These are phyloP conservation scores for Fistulinella cinereoalba DNA, from an alignment of 1,284 basidiomycete species.

Conservation along the genomic window DNA sequence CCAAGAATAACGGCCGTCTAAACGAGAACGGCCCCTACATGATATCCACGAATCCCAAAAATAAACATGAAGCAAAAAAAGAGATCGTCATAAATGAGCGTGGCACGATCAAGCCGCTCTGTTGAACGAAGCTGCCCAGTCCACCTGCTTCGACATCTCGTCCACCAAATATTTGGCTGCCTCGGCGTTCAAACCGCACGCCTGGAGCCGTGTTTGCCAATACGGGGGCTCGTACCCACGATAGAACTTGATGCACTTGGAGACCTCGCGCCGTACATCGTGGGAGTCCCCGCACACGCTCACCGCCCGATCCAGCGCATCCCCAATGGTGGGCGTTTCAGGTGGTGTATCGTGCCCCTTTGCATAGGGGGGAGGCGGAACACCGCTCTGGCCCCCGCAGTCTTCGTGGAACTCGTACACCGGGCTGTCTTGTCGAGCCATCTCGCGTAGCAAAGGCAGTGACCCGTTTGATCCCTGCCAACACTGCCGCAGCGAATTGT, in stretches of 20 bases:
- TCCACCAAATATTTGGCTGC: slow-evolving; percentile 19
- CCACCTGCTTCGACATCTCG: slow-evolving; percentile 30
- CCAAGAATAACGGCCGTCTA: no score
- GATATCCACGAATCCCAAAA: neutral
- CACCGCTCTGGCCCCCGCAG: slow-evolving; percentile 3
- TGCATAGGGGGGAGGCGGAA: slow-evolving; percentile 20
- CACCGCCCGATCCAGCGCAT: slow-evolving; percentile 23
- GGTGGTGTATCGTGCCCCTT: neutral
- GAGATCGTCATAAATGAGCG: neutral
- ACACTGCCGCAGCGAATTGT: slow-evolving; percentile 7
- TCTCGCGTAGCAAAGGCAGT: slow-evolving; percentile 1
- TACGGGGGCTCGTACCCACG: slow-evolving; percentile 31
- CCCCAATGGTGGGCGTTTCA: slow-evolving; percentile 13
- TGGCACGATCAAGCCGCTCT: neutral
- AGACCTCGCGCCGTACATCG: slow-evolving; percentile 19
- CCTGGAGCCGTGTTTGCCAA: slow-evolving; percentile 25
- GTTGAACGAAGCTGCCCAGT: slow-evolving; percentile 17
- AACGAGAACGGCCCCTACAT: no score
- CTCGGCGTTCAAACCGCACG: slow-evolving; percentile 21
- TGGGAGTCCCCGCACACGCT: slow-evolving; percentile 14
- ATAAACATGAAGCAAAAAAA: neutral
- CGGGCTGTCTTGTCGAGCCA: slow-evolving; percentile 27
- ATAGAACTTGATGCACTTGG: slow-evolving; percentile 22
- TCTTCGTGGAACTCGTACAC: slow-evolving; percentile 9
- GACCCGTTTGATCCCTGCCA: slow-evolving; percentile 5